Evolutionary conservation across 331 rosid species (phyloP).

Genomic region (Phaseolus coccineus): DNA sequence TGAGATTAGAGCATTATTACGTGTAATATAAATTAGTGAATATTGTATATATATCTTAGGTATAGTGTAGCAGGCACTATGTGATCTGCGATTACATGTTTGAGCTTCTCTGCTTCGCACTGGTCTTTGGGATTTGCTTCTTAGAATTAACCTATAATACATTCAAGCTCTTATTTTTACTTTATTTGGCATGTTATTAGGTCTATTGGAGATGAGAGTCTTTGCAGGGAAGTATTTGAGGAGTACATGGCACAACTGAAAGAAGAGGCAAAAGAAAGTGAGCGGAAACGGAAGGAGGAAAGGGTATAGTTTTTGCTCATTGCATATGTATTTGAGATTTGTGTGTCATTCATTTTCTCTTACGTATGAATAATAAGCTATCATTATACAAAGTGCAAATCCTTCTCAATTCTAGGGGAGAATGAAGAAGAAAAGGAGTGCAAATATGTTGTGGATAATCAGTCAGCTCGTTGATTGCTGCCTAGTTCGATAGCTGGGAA

Average conservation of each 20-base stretch:
- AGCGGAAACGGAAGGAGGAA: slow-evolving; percentile 84
- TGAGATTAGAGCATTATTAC: neutral
- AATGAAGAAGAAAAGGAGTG: neutral
- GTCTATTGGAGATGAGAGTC: slow-evolving; percentile 74
- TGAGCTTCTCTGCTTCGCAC: neutral
- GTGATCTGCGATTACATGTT: neutral
- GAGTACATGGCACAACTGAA: slow-evolving; percentile 74
- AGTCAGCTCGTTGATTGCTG: slow-evolving; percentile 10
- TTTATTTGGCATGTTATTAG: slow-evolving; percentile 52
- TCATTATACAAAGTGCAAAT: slow-evolving; percentile 9
- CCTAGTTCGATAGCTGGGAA: slow-evolving; percentile 2
- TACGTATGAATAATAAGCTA: neutral
- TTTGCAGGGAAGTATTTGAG: slow-evolving; percentile 80
- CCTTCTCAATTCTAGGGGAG: slow-evolving; percentile 11
- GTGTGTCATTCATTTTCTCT: slow-evolving; percentile 34
- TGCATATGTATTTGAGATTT: slow-evolving; percentile 25
- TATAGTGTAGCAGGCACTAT: neutral
- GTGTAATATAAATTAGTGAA: neutral
- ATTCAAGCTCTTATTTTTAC: slow-evolving; percentile 22
- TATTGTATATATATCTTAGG: slow-evolving; percentile 7
- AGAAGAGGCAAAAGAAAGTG: slow-evolving; percentile 83
- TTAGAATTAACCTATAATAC: neutral
- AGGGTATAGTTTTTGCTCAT: slow-evolving; percentile 60
- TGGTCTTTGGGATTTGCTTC: slow-evolving; percentile 6
- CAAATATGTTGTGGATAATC: neutral